These are phyloP conservation scores for Smithsoniella earleae DNA, from an alignment of 163 green algal species.

Conservation along the genomic window DNA sequence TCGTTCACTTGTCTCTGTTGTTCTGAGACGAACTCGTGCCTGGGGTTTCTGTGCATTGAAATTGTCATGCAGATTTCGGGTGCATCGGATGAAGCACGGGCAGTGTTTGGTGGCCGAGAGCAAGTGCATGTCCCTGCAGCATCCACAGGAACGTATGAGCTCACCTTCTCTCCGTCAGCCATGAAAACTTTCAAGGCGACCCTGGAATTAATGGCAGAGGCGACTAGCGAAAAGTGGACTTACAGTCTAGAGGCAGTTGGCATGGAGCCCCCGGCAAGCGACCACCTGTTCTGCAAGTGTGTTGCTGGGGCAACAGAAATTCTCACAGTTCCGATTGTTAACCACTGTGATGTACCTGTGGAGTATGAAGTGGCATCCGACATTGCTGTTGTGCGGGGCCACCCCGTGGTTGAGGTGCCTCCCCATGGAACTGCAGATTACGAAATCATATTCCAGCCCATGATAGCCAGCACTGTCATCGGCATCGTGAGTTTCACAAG, in stretches of 20 bases:
- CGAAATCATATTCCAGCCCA: neutral
- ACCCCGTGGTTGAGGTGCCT: neutral
- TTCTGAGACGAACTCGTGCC: no score
- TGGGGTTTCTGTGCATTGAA: no score
- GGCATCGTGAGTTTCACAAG: slow-evolving; percentile 22
- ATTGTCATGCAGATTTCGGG: no score
- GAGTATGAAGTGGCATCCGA: slow-evolving; percentile 6
- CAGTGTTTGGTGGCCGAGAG: no score
- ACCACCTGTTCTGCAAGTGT: neutral
- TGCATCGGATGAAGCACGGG: no score
- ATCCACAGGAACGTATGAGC: no score
- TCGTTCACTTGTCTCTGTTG: no score
- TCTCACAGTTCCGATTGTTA: neutral
- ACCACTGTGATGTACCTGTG: neutral
- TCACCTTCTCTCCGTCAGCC: no score
- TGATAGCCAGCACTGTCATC: neutral
- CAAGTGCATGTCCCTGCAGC: no score
- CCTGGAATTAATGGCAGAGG: no score
- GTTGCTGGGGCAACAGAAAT: neutral
- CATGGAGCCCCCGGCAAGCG: slow-evolving; percentile 2
- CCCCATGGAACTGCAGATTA: neutral
- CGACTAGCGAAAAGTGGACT: slow-evolving; percentile 25
- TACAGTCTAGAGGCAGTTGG: slow-evolving; percentile 14
- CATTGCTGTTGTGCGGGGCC: neutral
- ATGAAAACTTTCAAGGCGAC: no score